phyloP scores from a whole-genome alignment of 768 basidiomycete genomes.

The Rhodotorula kratochvilovae region DNA sequence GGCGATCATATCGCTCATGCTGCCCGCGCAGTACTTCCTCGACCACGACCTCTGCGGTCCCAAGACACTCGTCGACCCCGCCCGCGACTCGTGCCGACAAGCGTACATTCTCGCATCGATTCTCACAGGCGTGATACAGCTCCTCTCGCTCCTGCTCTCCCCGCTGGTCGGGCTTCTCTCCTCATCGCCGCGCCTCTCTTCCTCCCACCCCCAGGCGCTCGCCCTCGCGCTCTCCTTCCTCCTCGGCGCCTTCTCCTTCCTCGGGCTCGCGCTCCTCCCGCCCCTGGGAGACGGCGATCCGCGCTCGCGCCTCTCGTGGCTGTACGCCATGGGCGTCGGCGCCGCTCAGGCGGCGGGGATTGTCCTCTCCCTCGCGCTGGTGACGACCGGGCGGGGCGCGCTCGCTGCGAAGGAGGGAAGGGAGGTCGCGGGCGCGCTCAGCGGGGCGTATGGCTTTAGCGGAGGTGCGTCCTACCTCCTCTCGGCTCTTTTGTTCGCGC shows the following conservation, averaged over 20 bases:
- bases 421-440: constrained; percentile 22
- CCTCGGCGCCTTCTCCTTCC: constrained; percentile 6
- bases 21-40: constrained; percentile 10
- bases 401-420: neutral
- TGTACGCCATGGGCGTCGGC: constrained; percentile 9
- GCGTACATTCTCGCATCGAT: constrained; percentile 27
- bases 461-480: constrained; percentile 5
- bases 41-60: constrained; percentile 11
- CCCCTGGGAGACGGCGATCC: constrained; percentile 9
- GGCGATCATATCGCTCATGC: neutral
- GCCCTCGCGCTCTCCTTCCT: constrained; percentile 3
- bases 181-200: neutral
- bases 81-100: constrained; percentile 4
- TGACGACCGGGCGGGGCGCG: constrained; percentile 6
- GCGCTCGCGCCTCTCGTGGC: neutral
- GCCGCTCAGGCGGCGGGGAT: constrained; percentile 19
- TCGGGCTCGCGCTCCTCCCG: constrained; percentile 3
- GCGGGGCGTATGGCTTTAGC: constrained; percentile 16
- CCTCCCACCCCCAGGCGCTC: neutral
- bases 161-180: constrained; percentile 29
- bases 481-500: no score
- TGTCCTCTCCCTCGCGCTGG: constrained; percentile 23
- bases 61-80: neutral
- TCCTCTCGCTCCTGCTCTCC: constrained; percentile 30
- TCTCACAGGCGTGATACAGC: constrained; percentile 27